phyloP scores from a whole-genome alignment of 2,329 filamentous ascomycete genomes.

The Fusarium subglutinans region DNA sequence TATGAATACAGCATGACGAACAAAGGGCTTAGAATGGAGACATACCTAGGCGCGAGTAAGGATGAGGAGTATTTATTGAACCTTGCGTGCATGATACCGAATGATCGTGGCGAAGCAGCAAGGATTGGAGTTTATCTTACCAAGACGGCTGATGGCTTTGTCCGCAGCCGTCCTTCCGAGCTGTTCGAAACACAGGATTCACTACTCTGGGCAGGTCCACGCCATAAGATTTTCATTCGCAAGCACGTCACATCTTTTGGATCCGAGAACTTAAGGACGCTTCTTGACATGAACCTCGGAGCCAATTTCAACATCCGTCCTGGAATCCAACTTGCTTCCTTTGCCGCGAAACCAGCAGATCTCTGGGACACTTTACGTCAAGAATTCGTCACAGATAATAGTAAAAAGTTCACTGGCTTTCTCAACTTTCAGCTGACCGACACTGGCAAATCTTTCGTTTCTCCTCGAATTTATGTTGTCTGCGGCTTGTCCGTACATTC shows the following conservation, averaged over 20 bases:
- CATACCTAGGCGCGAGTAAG: background rate
- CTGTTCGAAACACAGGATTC: background rate
- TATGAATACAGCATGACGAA: slow-evolving; percentile 2
- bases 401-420: background rate
- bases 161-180: background rate
- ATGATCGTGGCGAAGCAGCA: fast-evolving
- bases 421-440: background rate
- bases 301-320: no score
- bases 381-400: background rate
- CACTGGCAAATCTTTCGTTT: fast-evolving
- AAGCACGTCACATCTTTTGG: background rate
- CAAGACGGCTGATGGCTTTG: background rate
- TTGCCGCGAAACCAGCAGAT: slow-evolving; percentile 4
- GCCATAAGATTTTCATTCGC: background rate
- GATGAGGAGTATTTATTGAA: background rate
- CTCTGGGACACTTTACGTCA: background rate
- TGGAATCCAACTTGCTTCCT: background rate
- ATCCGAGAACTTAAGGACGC: no score
- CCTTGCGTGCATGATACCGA: background rate
- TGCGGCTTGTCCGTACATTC: background rate
- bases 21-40: background rate
- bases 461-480: background rate
- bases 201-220: background rate
- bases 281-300: no score
- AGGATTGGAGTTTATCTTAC: background rate